Percentiles rank a stretch among this genome's conserved stretches.
phyloP scores from a whole-genome alignment of 129 eudicot species.

The Flaveria ramosissima region DNA sequence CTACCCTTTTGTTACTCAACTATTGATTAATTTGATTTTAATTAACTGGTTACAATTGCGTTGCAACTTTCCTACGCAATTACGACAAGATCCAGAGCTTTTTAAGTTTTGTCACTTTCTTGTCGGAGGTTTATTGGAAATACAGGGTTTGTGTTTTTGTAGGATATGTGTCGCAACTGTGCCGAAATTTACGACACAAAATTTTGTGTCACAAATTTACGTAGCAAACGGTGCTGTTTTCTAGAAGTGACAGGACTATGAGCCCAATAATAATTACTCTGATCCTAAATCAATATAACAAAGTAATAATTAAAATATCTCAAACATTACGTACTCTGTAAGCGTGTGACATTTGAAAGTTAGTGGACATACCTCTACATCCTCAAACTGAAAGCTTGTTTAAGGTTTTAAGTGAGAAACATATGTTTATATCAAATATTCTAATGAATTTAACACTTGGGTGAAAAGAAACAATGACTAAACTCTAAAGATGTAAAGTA shows the following conservation, averaged over 20 bases:
- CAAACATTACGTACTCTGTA: not conserved
- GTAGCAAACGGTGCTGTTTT: no score
- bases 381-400: slow-evolving; percentile 10
- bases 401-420: slow-evolving; percentile 5
- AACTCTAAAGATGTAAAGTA: not conserved
- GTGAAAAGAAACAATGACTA: not conserved
- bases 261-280: slow-evolving; percentile 1
- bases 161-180: no score
- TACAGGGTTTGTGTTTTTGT: no score
- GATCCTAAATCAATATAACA: slow-evolving; percentile 25
- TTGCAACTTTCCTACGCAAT: no score
- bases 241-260: not conserved
- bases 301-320: slow-evolving; percentile 14
- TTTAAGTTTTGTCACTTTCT: no score
- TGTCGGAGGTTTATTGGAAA: no score
- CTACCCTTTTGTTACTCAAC: no score
- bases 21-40: no score
- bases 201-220: no score
- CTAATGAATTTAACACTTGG: slow-evolving; percentile 19
- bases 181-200: no score
- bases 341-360: slow-evolving; percentile 2
- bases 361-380: slow-evolving; percentile 1
- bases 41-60: no score
- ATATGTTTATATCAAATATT: not conserved
- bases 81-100: no score